Conservation (phyloP, 352 stramenopile genomes). For the Phytopythium cucurbitacearum region DNA sequence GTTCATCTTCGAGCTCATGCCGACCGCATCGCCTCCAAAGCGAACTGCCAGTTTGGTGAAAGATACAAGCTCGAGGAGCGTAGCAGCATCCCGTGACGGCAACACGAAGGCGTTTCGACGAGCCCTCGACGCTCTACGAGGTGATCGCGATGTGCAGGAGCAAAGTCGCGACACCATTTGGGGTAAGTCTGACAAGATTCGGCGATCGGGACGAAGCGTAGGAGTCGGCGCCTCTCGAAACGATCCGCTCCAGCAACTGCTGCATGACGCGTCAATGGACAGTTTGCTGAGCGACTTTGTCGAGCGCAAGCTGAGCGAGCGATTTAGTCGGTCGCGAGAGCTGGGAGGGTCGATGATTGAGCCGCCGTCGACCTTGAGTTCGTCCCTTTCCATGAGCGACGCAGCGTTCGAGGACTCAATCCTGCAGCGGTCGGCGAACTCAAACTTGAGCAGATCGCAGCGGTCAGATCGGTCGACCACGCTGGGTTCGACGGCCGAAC, state of each 20-base stretch:
- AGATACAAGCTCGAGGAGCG: neutral
- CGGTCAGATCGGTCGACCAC: slow-evolving; percentile 1
- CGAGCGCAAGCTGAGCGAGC: slow-evolving; percentile 56
- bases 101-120: slow-evolving; percentile 31
- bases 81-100: neutral
- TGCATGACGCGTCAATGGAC: slow-evolving; percentile 51
- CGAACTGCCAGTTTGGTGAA: too few relatives aligned
- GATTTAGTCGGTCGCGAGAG: slow-evolving; percentile 3
- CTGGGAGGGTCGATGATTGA: slow-evolving; percentile 18
- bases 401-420: slow-evolving; percentile 30
- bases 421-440: slow-evolving; percentile 8
- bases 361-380: slow-evolving; percentile 33
- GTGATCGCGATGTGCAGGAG: slow-evolving; percentile 23
- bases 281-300: slow-evolving; percentile 57
- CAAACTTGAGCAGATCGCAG: neutral
- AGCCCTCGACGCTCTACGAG: slow-evolving; percentile 39
- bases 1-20: slow-evolving; percentile 51
- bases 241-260: slow-evolving; percentile 32
- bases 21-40: too few relatives aligned
- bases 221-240: slow-evolving; percentile 7
- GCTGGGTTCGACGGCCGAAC: slow-evolving; percentile 31
- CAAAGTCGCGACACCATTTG: too few relatives aligned
- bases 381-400: slow-evolving; percentile 20
- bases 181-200: too few relatives aligned
- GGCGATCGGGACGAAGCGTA: neutral